phyloP scores from a whole-genome alignment of 2,329 filamentous ascomycete genomes.

The Hypomyces perniciosus region DNA sequence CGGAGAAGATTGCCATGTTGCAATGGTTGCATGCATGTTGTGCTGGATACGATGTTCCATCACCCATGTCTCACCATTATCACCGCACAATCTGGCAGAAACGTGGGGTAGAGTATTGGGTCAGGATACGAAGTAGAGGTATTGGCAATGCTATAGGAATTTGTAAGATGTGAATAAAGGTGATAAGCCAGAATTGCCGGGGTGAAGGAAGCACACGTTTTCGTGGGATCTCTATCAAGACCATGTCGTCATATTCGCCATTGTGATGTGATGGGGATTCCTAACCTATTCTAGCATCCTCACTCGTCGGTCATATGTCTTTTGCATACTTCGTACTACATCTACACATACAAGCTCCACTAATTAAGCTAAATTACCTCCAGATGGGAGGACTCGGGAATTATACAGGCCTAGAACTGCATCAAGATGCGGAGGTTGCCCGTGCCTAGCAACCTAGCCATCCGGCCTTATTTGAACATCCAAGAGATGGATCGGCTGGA shows the following conservation, averaged over 20 bases:
- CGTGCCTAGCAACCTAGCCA: too few species aligned
- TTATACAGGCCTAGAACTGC: too few species aligned
- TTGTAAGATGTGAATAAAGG: too few species aligned
- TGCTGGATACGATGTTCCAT: background rate
- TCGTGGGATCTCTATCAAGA: background rate
- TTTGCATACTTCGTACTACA: too few species aligned
- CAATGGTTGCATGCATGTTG: background rate
- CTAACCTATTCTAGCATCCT: background rate
- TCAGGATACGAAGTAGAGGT: too few species aligned
- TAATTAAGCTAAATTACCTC: background rate
- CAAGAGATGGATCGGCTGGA: too few species aligned
- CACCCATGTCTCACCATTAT: background rate
- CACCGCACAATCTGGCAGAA: too few species aligned
- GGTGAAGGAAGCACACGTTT: background rate
- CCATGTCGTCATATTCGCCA: slow-evolving; percentile 10
- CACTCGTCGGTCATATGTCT: background rate
- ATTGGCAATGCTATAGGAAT: too few species aligned
- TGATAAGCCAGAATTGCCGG: background rate
- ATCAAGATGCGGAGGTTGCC: too few species aligned
- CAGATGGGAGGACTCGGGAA: too few species aligned
- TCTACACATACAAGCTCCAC: background rate
- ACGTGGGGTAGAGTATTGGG: too few species aligned
- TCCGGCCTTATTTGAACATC: too few species aligned
- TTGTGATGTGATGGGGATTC: slow-evolving; percentile 9
- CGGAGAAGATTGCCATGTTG: background rate